Evolutionary conservation across 179 eudicot species (phyloP), one percentile per base, ranked within the genome.

Genomic region (Camellia oleifera): DNA sequence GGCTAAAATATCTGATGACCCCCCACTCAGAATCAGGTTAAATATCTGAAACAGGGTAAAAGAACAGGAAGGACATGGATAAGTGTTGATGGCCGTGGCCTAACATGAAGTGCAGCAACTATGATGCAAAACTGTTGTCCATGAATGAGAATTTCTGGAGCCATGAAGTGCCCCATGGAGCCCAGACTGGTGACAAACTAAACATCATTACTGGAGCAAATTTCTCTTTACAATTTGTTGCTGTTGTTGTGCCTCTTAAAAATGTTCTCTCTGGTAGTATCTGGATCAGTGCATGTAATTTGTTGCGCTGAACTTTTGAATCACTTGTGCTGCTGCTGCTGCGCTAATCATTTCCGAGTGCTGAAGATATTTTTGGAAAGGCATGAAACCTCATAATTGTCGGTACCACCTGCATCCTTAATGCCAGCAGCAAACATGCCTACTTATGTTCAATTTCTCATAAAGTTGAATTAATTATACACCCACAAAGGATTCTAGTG

Each of bases 281-380:
- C 12, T 32, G 40, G 42, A 15, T 66, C 10, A 66, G 10, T 66
- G 69, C 69, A 11, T 66, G 17, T 17, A 66, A 15, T 6, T 10
- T 66, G 17, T 65, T 42, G 44, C 11, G 69, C 9, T 23, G 23
- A 17, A 40, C 3, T 5, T 68, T 68, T 44, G 72, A 67, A 68
- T 68, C 52, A 68, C 52, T 68, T 40, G 9, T 52, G 54, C 54
- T 52, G 54, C 52, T 5, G 72, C 72, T 42, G 72, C 72, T 68
- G 26, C 26, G 50, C 72, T 68, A 68, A 15, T 68, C 42, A 7
- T 14, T 17, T 42, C 1, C 5, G 9, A 5, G 3, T 44, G 50
- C 13, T 68, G 72, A 42, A 8, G 40, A 32, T 32, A 13, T 12
- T 12, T 67, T 67, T 67, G 71, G 32, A 32, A 32, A 40, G 17